Evolutionary conservation across 2,329 filamentous ascomycete genomes (phyloP), one percentile per base, ranked within the genome.

Genomic region (Cladophialophora exuberans): DNA sequence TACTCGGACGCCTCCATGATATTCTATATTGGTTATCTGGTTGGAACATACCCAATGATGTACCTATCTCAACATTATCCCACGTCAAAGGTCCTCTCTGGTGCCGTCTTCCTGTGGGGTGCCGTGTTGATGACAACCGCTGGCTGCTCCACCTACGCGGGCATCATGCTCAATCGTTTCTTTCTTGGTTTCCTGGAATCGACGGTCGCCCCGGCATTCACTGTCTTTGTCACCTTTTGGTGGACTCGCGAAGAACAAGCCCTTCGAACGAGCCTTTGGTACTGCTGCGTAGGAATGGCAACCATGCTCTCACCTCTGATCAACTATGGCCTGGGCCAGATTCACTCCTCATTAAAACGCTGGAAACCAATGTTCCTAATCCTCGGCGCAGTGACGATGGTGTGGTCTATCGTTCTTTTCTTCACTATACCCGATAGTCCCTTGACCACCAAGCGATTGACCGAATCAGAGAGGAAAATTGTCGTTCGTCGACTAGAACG

Each of bases 291-390:
- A 60, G 61, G 49, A 36, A 22, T 36, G 7, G 36, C 25, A 11
- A 33, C 36, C 11, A 46, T n/a, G 31, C 6, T 51, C 10, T 20
- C 73, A 0, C 76, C 77, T 7, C 81, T 76, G 1, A 70, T 88
- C 39, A 87, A 86, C 70, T 88, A 87, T 66, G 85, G 79, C 2
- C 86, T 88, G 63, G 84, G 82, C 0, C 84, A 86, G 66, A 82
- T 88, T 42, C 17, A 42, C n/a, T 81, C 81, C 0, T 66, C 70
- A 0, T 70, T 88, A 33, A 77, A 74, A 26, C 72, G 78, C 2
- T 90, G 86, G 85, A 84, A 88, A 71, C 15, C 15, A 7, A 36
- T 53, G 23, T 33, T 39, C 22, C 85, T 85, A 0, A 53, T 85
- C 0, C 77, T 79, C 65, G 28, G 45, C 6, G 26, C 20, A n/a